Evolutionary conservation across 2,329 filamentous ascomycete species (phyloP), one percentile per base, ranked within the genome.

Genomic region (Westerdykella aurantiaca): DNA sequence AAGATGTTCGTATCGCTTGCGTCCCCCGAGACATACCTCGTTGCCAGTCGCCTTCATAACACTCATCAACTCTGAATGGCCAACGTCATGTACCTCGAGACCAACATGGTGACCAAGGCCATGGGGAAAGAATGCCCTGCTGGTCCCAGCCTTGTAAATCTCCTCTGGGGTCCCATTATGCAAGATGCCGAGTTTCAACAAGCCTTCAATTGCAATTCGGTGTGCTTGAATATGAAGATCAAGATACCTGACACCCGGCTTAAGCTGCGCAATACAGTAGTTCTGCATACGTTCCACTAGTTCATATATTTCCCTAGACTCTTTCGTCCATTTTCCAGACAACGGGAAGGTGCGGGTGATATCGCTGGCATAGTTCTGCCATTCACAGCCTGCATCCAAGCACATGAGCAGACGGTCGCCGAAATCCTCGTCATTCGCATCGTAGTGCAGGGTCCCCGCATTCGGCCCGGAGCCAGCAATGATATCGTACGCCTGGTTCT

Each of bases 81-180:
- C 61, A 5, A 69, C 62, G 53, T 96, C 90, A 65, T 96, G 90
- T 2, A 89, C 94, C 64, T 96, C 90, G 77, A 96, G 84, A 49
- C 90, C 90, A 9, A 96, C 73, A 64, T 95, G 91, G 68, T 96
- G 90, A 0, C 90, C 90, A 1, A 96, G 72, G 0, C 90, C 90
- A 64, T 96, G 90, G 1, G 90, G 90, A 61, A 95, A 87, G 72
- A 96, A 96, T 1, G 89, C 90, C 18, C 85, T 82, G 58, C 86
- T 91, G n/a, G 88, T 87, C 43, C 89, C 78, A 35, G 80, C 81
- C 53, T 81, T 77, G 48, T 94, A 79, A 18, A 96, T 86, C 55
- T 88, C 88, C 14, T 83, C 78, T 31, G 68, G 73, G 0, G 72
- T 72, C 6, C 80, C 82, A 43, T 83, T 82, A 37, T 75, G 74